Conservation (phyloP, 2,329 filamentous ascomycete species). For the Curvularia hawaiiensis region DNA sequence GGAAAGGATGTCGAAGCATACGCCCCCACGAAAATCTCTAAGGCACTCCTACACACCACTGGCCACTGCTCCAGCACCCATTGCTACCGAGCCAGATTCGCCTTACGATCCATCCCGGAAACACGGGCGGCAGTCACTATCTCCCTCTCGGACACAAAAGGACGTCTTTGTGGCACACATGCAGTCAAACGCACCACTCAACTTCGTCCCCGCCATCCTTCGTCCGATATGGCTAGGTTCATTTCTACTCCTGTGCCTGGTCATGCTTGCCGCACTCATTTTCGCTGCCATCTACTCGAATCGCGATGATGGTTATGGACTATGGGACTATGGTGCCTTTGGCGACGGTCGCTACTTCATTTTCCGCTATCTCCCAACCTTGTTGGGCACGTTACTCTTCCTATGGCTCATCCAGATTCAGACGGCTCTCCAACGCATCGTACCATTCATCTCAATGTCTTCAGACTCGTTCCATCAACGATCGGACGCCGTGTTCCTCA, state of each 20-base stretch:
- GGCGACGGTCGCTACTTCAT: slow-evolving; percentile 80
- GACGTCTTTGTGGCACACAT: slow-evolving; percentile 57
- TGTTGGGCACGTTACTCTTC: slow-evolving; percentile 72
- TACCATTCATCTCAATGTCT: slow-evolving; percentile 80
- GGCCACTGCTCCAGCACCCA: slow-evolving; percentile 11
- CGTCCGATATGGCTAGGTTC: slow-evolving; percentile 67
- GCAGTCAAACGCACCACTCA: slow-evolving; percentile 56
- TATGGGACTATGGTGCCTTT: slow-evolving; percentile 71
- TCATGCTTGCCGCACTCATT: slow-evolving; percentile 74
- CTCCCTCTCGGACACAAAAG: slow-evolving; percentile 25
- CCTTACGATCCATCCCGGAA: slow-evolving; percentile 7
- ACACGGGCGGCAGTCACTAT: slow-evolving; percentile 12
- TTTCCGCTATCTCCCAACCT: slow-evolving; percentile 82
- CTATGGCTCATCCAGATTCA: slow-evolving; percentile 80
- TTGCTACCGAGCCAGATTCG: slow-evolving; percentile 10
- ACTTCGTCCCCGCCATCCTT: slow-evolving; percentile 74
- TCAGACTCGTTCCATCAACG: slow-evolving; percentile 64
- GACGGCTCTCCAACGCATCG: slow-evolving; percentile 72
- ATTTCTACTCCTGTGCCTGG: slow-evolving; percentile 65
- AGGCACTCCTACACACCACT: slow-evolving; percentile 19
- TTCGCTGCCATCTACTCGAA: slow-evolving; percentile 63
- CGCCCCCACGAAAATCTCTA: slow-evolving; percentile 24
- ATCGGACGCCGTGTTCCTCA: slow-evolving; percentile 67
- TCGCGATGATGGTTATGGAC: slow-evolving; percentile 59
- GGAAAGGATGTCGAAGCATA: slow-evolving; percentile 34